phyloP scores from a whole-genome alignment of 106 monocot species.

The Agapanthus africanus region DNA sequence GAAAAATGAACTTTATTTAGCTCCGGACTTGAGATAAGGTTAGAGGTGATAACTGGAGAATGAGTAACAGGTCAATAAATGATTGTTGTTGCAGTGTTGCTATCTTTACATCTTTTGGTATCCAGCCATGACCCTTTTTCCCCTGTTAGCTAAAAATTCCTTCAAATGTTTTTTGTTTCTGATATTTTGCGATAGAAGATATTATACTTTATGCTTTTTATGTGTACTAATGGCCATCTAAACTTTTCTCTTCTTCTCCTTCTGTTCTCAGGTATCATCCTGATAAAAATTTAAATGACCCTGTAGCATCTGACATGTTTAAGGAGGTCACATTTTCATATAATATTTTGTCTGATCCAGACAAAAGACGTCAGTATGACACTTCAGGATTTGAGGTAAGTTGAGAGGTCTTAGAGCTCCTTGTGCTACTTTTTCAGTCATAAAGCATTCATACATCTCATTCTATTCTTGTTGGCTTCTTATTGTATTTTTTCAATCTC shows the following conservation, averaged over 20 bases:
- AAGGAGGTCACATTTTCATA: constrained; percentile 92
- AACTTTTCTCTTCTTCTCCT: background rate
- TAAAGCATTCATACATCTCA: background rate
- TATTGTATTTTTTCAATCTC: background rate
- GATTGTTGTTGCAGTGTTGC: background rate
- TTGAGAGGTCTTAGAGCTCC: background rate
- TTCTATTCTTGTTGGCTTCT: background rate
- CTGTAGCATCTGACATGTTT: constrained; percentile 78
- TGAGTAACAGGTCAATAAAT: too few relatives aligned
- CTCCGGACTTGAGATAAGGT: too few relatives aligned
- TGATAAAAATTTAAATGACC: constrained; percentile 98
- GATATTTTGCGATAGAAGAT: background rate
- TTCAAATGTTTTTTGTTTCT: background rate
- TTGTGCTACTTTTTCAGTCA: background rate
- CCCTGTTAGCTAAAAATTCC: background rate
- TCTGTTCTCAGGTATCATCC: constrained; percentile 80
- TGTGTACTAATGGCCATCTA: background rate
- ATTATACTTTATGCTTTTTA: background rate
- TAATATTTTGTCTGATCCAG: constrained; percentile 87
- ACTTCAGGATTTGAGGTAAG: constrained; percentile 82
- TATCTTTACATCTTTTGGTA: background rate
- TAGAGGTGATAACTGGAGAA: too few relatives aligned
- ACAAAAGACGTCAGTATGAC: constrained; percentile 90
- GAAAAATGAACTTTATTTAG: too few relatives aligned
- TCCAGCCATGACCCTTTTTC: background rate